These are phyloP conservation scores for Wickerhamiella dianesei DNA, from an alignment of 805 yeast genomes.

Conservation along the genomic window DNA sequence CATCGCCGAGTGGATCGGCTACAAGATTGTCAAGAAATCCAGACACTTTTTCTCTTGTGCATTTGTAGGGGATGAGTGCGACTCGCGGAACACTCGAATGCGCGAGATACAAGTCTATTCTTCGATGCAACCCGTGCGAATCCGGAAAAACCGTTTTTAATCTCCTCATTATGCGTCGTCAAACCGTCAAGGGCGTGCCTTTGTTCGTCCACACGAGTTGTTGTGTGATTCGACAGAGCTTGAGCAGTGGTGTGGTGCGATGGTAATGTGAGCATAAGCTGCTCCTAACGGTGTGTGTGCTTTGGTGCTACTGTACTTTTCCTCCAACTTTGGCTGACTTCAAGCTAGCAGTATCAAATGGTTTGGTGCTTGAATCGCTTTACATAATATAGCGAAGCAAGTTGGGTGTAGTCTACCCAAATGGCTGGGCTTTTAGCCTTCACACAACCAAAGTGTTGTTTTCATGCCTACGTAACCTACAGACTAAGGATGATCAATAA, in stretches of 20 bases:
- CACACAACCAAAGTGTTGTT: neutral
- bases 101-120: conserved; percentile 16
- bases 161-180: conserved; percentile 15
- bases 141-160: conserved; percentile 20
- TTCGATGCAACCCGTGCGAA: conserved; percentile 19
- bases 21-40: conserved; percentile 22
- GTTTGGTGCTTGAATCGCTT: too few relatives aligned
- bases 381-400: too few relatives aligned
- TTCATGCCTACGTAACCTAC: neutral
- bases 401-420: too few relatives aligned
- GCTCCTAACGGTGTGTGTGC: too few relatives aligned
- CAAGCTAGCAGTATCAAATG: too few relatives aligned
- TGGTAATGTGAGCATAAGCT: neutral
- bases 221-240: neutral
- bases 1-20: conserved; percentile 25
- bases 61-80: conserved; percentile 21
- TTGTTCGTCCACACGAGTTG: too few relatives aligned
- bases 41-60: conserved; percentile 17
- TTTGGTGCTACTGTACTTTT: too few relatives aligned
- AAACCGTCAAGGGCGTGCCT: too few relatives aligned
- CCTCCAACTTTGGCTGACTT: too few relatives aligned
- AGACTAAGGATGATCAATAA: neutral
- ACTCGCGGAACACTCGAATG: conserved; percentile 18
- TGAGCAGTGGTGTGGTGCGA: neutral
- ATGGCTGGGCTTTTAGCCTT: too few relatives aligned